Conservation (phyloP, 2,329 filamentous ascomycete species). For the Fusarium pilosicola region DNA sequence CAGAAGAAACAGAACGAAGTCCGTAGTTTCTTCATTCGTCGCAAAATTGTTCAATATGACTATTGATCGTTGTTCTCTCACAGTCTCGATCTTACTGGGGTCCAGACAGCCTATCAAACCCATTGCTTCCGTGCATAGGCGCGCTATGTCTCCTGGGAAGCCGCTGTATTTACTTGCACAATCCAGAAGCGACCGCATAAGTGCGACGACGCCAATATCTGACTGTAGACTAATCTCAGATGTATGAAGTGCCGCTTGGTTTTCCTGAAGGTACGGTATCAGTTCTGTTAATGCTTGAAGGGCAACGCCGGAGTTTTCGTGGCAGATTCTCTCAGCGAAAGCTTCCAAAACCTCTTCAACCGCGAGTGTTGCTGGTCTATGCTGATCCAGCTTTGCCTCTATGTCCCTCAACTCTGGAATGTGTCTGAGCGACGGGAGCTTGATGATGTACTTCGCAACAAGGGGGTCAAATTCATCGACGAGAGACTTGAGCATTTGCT, state of each 20-base stretch:
- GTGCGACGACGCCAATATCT: slow-evolving; percentile 74
- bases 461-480: slow-evolving; percentile 69
- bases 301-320: slow-evolving; percentile 89
- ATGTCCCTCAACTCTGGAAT: slow-evolving; percentile 76
- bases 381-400: slow-evolving; percentile 69
- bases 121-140: slow-evolving; percentile 81
- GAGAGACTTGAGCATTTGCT: slow-evolving; percentile 71
- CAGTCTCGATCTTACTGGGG: slow-evolving; percentile 85
- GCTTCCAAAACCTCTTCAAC: slow-evolving; percentile 72
- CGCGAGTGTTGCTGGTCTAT: slow-evolving; percentile 62
- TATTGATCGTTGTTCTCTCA: slow-evolving; percentile 82
- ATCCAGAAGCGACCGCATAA: slow-evolving; percentile 84
- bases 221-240: slow-evolving; percentile 86
- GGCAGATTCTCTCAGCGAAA: slow-evolving; percentile 77
- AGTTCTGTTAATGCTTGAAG: slow-evolving; percentile 84
- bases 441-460: slow-evolving; percentile 74
- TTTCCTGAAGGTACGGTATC: slow-evolving; percentile 72
- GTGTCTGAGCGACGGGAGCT: slow-evolving; percentile 79
- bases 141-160: slow-evolving; percentile 71
- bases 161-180: slow-evolving; percentile 83
- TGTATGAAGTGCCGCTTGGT: slow-evolving; percentile 83
- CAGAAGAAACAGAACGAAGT: slow-evolving; percentile 87
- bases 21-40: slow-evolving; percentile 77
- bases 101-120: slow-evolving; percentile 93
- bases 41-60: slow-evolving; percentile 90